Evolutionary conservation across 2,329 filamentous ascomycete species (phyloP).

Genomic region (Didymella arachidicola): DNA sequence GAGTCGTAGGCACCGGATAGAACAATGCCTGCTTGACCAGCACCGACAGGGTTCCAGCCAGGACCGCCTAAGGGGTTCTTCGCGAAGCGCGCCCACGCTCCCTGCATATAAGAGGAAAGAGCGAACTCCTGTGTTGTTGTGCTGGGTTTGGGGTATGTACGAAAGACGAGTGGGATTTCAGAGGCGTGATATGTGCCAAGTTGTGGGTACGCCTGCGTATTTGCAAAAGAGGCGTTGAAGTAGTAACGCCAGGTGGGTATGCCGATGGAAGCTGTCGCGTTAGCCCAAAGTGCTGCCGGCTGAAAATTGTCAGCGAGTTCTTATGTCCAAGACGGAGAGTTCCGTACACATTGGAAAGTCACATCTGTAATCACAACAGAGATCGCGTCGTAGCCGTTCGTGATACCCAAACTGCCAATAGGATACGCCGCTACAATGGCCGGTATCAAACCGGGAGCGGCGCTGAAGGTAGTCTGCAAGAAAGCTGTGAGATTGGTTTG

Average conservation of each 20-base stretch:
- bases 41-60: conserved; percentile 35
- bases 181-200: conserved; percentile 34
- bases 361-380: conserved; percentile 30
- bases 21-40: conserved; percentile 23
- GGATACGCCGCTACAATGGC: conserved; percentile 35
- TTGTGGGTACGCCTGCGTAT: conserved; percentile 26
- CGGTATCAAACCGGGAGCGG: conserved; percentile 23
- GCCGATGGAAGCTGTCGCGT: conserved; percentile 32
- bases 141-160: conserved; percentile 28
- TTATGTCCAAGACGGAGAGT: neutral
- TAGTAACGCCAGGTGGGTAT: conserved; percentile 40
- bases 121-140: conserved; percentile 32
- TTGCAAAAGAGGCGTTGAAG: conserved; percentile 43
- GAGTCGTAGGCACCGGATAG: conserved; percentile 26
- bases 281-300: conserved; percentile 33
- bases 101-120: conserved; percentile 31
- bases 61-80: conserved; percentile 37
- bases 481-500: conserved; percentile 30
- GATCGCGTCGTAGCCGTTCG: conserved; percentile 28
- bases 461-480: conserved; percentile 26
- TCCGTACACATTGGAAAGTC: conserved; percentile 29
- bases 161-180: conserved; percentile 37
- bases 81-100: conserved; percentile 40
- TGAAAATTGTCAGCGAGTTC: neutral
- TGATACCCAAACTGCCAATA: conserved; percentile 22